Base-by-base conservation (phyloP, 805 yeast genomes). In the Candida ascalaphidarum region DNA sequence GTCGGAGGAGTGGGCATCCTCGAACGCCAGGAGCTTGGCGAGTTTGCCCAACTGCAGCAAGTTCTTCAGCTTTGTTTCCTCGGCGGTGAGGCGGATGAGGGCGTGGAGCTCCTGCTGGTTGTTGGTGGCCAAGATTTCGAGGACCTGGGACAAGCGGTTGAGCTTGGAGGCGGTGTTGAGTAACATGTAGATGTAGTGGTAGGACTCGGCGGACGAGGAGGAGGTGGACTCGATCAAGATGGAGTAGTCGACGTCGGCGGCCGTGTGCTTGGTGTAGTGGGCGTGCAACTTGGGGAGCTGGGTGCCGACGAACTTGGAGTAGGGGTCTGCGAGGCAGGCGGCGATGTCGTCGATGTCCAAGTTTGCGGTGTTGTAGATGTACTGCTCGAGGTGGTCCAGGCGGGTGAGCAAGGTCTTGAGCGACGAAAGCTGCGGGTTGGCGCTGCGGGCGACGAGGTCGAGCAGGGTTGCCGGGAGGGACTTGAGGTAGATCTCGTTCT, bases 401-500 rank as follows among this genome's bases (percentile, higher is more conserved):
- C 44, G 47, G 10, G 44, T 36, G n/a, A 60, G 31, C 22, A 62
- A 47, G 2, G 56, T 48, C 25, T 46, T 48, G 35, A 61, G 51
- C 2, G 61, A 48, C 3, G 64, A 39, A 25, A 61, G 42, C 30
- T 55, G 59, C 3, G 68, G 64, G 27, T 53, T 56, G 27, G 37
- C 41, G 10, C 58, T 34, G 22, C 36, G 41, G 21, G 47, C 29
- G 12, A 57, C 20, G 11, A 31, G 27, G 19, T 37, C 46, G 59
- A 59, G 52, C 16, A 43, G 35, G 22, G 28, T 37, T 19, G 18
- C 14, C 7, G 22, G 25, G 1, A 38, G 31, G 25, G 37, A 36
- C 40, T 73, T 75, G 23, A 80, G 58, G 42, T 78, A 83, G n/a
- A 82, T 58, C 31, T 82, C 78, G 26, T 65, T 68, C 33, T 74